phyloP scores from a whole-genome alignment of 2,329 filamentous ascomycete genomes.

The Fusarium albosuccineum region DNA sequence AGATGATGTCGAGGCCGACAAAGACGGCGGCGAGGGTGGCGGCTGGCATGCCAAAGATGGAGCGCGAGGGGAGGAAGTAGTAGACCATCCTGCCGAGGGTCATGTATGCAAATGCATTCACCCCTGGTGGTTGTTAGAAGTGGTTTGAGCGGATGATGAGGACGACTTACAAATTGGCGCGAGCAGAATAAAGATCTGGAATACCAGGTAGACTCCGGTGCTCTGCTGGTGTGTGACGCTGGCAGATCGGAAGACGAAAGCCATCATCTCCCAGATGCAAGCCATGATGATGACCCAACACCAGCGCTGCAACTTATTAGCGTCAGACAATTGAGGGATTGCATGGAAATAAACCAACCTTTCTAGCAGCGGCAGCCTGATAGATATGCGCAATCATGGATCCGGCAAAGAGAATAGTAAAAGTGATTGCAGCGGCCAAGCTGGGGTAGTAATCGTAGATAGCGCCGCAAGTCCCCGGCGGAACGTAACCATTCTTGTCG shows the following conservation, averaged over 20 bases:
- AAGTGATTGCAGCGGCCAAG: slow-evolving; percentile 47
- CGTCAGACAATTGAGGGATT: neutral
- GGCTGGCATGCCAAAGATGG: slow-evolving; percentile 55
- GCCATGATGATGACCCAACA: slow-evolving; percentile 56
- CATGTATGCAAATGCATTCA: slow-evolving; percentile 64
- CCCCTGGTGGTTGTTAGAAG: slow-evolving; percentile 44
- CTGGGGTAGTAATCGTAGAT: slow-evolving; percentile 52
- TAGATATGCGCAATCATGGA: slow-evolving; percentile 37
- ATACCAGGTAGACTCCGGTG: slow-evolving; percentile 32
- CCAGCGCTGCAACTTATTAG: slow-evolving; percentile 41
- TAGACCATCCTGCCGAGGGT: slow-evolving; percentile 60
- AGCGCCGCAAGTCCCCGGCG: slow-evolving; percentile 48
- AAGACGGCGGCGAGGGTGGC: slow-evolving; percentile 54
- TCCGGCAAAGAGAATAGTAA: slow-evolving; percentile 45
- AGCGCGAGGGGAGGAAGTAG: slow-evolving; percentile 55
- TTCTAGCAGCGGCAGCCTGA: slow-evolving; percentile 39
- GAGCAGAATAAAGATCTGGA: slow-evolving; percentile 42
- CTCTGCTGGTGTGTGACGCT: slow-evolving; percentile 41
- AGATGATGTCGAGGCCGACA: slow-evolving; percentile 56
- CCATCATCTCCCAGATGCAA: slow-evolving; percentile 44
- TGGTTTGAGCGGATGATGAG: no score
- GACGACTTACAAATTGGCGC: slow-evolving; percentile 40
- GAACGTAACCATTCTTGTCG: slow-evolving; percentile 51
- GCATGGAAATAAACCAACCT: slow-evolving; percentile 40
- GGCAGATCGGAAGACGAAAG: slow-evolving; percentile 38